Evolutionary conservation across 352 stramenopile genomes (phyloP), one percentile per base, ranked within the genome.

Genomic region (Phytophthora ramorum): DNA sequence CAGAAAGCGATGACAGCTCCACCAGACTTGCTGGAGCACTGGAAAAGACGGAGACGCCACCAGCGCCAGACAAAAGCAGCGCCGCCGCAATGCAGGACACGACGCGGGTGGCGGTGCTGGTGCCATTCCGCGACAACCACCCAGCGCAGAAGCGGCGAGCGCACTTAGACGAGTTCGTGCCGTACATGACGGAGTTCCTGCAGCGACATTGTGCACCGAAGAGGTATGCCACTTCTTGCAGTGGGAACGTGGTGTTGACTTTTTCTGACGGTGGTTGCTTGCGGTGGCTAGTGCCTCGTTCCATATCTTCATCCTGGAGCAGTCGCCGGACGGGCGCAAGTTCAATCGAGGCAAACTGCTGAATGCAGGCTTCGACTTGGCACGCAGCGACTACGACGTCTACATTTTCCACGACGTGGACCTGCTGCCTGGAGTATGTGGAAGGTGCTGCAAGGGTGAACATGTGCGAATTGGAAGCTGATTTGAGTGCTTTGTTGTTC

Each of bases 391-490:
- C 50, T 95, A 83, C 61, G 81, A 89, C 50, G 63, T 85, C 12
- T 98, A 98, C 66, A 90, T 98, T 52, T 98, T 99, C 70, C 97
- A 99, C 65, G 97, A 99, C 66, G 97, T 99, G 19, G 97, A 99
- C 71, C 69, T 99, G 47, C 68, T 99, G 20, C 97, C 97, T 10
- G 65, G 57, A 16, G 78, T 87, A 49, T 26, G 67, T 59, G 20
- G 32, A 40, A 41, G n/a, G 4, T 59, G 9, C n/a, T 66, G 38
- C 10, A 6, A 8, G 19, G 16, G 20, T 47, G 38, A 35, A 19
- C 12, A n/a, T 7, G 34, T 44, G 38, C 16, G 38, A 5, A 8
- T 16, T 47, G 22, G 17, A 35, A 55, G 22, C 30, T 62, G 17
- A 65, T 35, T 16, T 8, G 50, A 34, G 17, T 45, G 19, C 12